Conservation (phyloP, 164 flowering plant genomes). For the Cinnamomum micranthum region DNA sequence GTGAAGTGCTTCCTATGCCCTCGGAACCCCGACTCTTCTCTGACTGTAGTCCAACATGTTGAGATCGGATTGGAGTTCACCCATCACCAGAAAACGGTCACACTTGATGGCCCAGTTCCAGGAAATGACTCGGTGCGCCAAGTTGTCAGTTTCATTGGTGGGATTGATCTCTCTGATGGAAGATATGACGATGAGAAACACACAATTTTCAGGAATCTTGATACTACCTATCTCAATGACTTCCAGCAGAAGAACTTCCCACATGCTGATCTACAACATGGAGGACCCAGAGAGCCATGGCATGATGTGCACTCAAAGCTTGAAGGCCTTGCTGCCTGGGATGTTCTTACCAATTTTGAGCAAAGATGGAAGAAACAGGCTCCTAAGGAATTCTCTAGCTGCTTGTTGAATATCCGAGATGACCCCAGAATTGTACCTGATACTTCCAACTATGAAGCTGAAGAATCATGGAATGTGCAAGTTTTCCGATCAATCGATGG, state of each 20-base stretch:
- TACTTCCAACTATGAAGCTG: constrained; percentile 14
- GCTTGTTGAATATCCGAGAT: constrained; percentile 13
- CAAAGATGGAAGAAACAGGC: constrained; percentile 62
- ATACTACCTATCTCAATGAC: constrained; percentile 41
- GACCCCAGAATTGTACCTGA: constrained; percentile 26
- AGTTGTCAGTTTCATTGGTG: constrained; percentile 65
- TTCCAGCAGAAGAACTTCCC: constrained; percentile 68
- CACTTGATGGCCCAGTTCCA: constrained; percentile 40
- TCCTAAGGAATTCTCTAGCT: constrained; percentile 11
- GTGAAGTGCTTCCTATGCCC: constrained; percentile 60
- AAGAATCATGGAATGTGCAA: constrained; percentile 60
- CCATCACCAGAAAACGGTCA: constrained; percentile 63
- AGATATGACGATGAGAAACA: constrained; percentile 56
- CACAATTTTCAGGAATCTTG: constrained; percentile 52
- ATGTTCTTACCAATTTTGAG: constrained; percentile 65
- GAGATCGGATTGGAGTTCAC: constrained; percentile 46
- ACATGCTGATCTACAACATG: constrained; percentile 47
- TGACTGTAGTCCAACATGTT: constrained; percentile 36
- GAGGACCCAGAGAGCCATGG: constrained; percentile 88
- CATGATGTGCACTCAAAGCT: constrained; percentile 65
- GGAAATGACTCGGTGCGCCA: constrained; percentile 24
- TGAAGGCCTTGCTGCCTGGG: constrained; percentile 80
- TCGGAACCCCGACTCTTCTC: constrained; percentile 39
- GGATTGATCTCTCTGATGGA: constrained; percentile 77
- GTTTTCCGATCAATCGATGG: constrained; percentile 66